A percentile compares a stretch with the other conserved stretches of the same genome.
phyloP scores from a whole-genome alignment of 2,329 filamentous ascomycete species.

The Alternaria postmessia region DNA sequence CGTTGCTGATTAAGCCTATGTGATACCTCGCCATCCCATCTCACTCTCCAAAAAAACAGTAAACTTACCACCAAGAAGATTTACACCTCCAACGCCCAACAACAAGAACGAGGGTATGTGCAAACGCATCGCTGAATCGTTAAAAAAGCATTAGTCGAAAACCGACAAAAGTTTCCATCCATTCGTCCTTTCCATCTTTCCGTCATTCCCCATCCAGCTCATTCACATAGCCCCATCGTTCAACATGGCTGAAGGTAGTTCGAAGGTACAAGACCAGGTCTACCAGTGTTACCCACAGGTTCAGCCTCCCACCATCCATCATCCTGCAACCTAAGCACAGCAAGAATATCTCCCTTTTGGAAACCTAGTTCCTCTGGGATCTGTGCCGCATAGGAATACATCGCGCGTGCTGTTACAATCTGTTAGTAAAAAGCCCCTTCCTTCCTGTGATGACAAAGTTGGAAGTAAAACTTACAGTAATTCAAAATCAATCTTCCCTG shows the following conservation, averaged over 20 bases:
- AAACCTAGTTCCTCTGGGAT: constrained; percentile 96
- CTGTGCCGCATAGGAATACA: constrained; percentile 93
- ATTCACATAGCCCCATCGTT: neutral
- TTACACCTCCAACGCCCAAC: neutral
- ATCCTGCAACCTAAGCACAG: constrained; percentile 89
- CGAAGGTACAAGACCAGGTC: constrained; percentile 69
- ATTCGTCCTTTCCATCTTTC: neutral
- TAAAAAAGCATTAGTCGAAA: neutral
- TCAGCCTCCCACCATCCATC: constrained; percentile 99
- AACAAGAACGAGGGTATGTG: constrained; percentile 14
- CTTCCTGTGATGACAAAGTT: too few species aligned
- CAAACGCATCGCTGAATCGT: constrained; percentile 1
- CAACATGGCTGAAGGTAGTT: constrained; percentile 71
- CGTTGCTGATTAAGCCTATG: neutral
- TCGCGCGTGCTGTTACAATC: constrained; percentile 74
- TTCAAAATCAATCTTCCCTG: constrained; percentile 90
- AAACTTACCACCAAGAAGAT: neutral
- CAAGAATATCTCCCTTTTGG: constrained; percentile 87
- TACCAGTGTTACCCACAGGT: constrained; percentile 70
- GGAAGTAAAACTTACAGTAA: constrained; percentile 76
- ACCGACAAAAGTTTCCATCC: neutral
- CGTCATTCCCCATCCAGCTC: neutral
- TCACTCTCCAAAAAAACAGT: neutral
- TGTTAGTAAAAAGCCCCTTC: neutral
- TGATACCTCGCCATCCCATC: neutral